Base-by-base conservation (phyloP, 768 basidiomycete genomes). In the Boletus vermiculosoides region DNA sequence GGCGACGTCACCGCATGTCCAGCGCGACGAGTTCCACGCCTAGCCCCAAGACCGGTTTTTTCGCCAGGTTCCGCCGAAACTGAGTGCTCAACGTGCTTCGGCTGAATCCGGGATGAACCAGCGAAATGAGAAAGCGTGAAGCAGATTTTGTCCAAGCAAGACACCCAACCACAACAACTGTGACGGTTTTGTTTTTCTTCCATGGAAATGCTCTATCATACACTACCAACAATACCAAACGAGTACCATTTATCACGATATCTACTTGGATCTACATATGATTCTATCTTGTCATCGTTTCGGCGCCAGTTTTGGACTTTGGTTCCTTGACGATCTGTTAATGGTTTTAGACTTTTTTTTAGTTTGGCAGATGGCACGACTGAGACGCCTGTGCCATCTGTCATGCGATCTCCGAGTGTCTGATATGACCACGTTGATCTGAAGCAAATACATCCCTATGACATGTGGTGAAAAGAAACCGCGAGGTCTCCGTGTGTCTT, bases 1-100 rank as follows among this genome's bases (percentile, higher is more conserved):
- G 86, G 39, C 77, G 85, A 55, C 80, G 75, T 54, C 76, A 78
- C 55, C 78, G 86, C 60, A 76, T 80, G 74, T 66, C 79, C 0
- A 74, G 74, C 22, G 79, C 73, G 18, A 69, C 60, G 1, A 16
- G 56, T 8, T 54, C 68, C 52, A 41, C 68, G 46, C 49, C 63
- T 2, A 40, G 55, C 34, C 28, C 62, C 52, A 74, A 73, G 57
- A 4, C 34, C 2, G 48, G 63, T 7, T 71, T 77, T 59, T 73
- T 74, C 48, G 59, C 73, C 41, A 72, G 63, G 48, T 80, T 79
- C 73, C 71, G 74, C 58, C 75, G 70, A 59, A 77, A 71, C 54
- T 74, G 66, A 34, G 28, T 5, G 6, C 10, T 41, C 3, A 20
- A 34, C 13, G 39, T 15, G 31, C 18, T 36, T 20, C 23, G 44